Base-by-base conservation (phyloP, 495 filamentous ascomycete species). In the Sordaria brevicollis region DNA sequence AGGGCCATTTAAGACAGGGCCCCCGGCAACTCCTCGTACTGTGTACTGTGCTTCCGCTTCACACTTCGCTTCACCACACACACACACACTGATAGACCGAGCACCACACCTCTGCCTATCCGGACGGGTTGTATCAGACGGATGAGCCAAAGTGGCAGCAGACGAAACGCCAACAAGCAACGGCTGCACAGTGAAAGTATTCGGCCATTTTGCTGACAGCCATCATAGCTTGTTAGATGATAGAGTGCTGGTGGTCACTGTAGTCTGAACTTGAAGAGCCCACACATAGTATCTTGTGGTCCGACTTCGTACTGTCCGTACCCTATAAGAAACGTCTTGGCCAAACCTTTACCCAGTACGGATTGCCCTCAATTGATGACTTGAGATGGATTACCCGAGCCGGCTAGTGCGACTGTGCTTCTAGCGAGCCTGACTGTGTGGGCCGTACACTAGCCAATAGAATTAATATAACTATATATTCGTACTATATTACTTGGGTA, bases 1-100 rank as follows among this genome's bases (percentile, higher is more conserved):
- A 76, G 80, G 82, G 77, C 80, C 78, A 77, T 82, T 84, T 83
- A 84, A 85, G 81, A 83, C 83, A 83, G 74, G 79, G 72, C 69
- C 77, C 77, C 77, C 77, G 75, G 75, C 70, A 62, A 31, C 49
- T 62, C 11, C 49, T 62, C 49, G 49, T 62, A 62, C 49, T 62
- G 49, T 62, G 49, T 62, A 62, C 25, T 62, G 49, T 62, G 49
- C 21, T 54, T 54, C 43, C 43, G 43, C 43, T 54, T 54, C 49
- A 54, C 43, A 29, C n/a, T 57, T 57, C 19, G 49, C 49, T 57
- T 57, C 49, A 54, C 43, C 43, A 49, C 41, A 41, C 38, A 54
- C 49, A 57, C 49, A 62, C 49, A 57, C 25, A 43, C 39, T 43
- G 39, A 57, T 11, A 57, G 49, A 17, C 49, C 49, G 49, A 57